Evolutionary conservation across 164 flowering plant species (phyloP).

Genomic region (Magnolia changhungtana): DNA sequence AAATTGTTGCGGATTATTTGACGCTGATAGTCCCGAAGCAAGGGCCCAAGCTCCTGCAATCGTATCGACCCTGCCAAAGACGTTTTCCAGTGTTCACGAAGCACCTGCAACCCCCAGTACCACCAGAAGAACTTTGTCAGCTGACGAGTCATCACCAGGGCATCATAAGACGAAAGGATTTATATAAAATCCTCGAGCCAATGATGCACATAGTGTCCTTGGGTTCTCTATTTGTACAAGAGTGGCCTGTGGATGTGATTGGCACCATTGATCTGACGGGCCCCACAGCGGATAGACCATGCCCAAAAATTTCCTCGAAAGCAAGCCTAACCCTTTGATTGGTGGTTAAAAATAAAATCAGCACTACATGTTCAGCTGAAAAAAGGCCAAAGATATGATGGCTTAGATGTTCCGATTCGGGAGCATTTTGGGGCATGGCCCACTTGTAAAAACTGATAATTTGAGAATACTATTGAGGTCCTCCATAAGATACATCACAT

Average conservation of each 20-base stretch:
- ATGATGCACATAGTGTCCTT: background rate
- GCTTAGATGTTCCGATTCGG: too few species aligned
- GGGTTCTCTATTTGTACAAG: background rate
- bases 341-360: too few species aligned
- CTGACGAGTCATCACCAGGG: background rate
- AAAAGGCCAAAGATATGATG: too few species aligned
- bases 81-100: slow-evolving; percentile 80
- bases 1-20: slow-evolving; percentile 43
- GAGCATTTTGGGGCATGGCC: too few species aligned
- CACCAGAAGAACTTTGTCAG: slow-evolving; percentile 11
- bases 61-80: slow-evolving; percentile 49
- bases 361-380: too few species aligned
- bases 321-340: too few species aligned
- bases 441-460: background rate
- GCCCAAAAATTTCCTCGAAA: too few species aligned
- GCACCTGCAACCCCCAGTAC: slow-evolving; percentile 37
- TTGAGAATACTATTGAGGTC: background rate
- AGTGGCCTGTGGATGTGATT: background rate
- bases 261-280: too few species aligned
- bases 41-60: slow-evolving; percentile 78
- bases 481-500: background rate
- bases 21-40: slow-evolving; percentile 91
- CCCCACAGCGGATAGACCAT: too few species aligned
- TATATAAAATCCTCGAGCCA: background rate
- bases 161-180: background rate